Percentiles rank a stretch among this genome's conserved stretches.
These are phyloP conservation scores for Zygnema cylindricum DNA, from an alignment of 139 green algal genomes.

Conservation along the genomic window DNA sequence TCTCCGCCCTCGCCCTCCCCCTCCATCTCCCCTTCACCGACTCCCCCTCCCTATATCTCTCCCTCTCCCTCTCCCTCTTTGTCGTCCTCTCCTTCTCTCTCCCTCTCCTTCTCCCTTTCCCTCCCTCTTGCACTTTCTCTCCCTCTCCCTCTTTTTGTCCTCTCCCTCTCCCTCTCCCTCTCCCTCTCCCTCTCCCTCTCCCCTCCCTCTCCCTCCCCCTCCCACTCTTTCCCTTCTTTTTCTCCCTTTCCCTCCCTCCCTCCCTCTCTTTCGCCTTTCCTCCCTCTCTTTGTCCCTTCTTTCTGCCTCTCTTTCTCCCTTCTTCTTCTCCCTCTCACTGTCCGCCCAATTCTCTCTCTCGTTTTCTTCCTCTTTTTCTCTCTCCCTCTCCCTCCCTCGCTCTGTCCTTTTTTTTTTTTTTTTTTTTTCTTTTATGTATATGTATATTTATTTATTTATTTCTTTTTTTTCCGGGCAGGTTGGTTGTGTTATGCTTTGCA, in stretches of 20 bases:
- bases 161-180: slow-evolving; percentile 18
- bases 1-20: too few relatives aligned
- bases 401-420: too few relatives aligned
- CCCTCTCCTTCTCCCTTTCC: not conserved
- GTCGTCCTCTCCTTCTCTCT: not conserved
- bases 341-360: not conserved
- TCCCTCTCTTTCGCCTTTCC: not conserved
- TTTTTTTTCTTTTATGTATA: too few relatives aligned
- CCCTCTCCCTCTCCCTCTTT: not conserved
- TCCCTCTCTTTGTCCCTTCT: not conserved
- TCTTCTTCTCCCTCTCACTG: not conserved
- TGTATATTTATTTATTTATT: too few relatives aligned
- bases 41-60: slow-evolving; percentile 9
- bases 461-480: too few relatives aligned
- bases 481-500: slow-evolving; percentile 59
- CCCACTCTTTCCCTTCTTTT: slow-evolving; percentile 2
- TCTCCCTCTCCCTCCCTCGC: not conserved
- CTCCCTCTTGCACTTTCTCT: not conserved
- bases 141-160: not conserved
- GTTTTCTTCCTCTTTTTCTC: too few relatives aligned
- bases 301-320: not conserved
- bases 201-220: not conserved
- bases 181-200: slow-evolving; percentile 9
- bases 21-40: too few relatives aligned
- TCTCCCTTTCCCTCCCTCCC: not conserved